Conservation (phyloP, 192 early-diverging fungal genomes). For the Umbelopsis sp. region DNA sequence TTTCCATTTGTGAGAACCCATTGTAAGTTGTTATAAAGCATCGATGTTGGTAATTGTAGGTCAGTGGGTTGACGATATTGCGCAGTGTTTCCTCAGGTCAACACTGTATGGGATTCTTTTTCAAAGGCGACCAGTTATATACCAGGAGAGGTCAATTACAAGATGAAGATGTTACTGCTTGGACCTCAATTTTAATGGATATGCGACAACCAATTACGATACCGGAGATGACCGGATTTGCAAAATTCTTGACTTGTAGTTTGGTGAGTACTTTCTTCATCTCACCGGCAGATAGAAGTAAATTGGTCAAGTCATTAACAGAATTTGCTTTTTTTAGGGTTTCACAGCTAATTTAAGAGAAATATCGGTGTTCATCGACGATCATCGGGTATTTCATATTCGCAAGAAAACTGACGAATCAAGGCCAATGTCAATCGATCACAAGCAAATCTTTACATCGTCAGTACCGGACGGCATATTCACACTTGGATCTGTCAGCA, state of each 20-base stretch:
- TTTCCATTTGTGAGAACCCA: constrained; percentile 88
- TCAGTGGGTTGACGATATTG: neutral
- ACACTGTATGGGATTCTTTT: constrained; percentile 88
- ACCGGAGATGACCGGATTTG: constrained; percentile 66
- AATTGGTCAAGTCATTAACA: neutral
- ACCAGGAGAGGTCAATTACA: constrained; percentile 66
- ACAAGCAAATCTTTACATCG: constrained; percentile 44
- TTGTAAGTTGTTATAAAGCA: constrained; percentile 62
- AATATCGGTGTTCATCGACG: constrained; percentile 67
- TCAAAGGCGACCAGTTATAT: constrained; percentile 85
- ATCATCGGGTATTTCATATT: constrained; percentile 55
- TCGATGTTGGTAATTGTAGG: neutral
- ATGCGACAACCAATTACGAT: constrained; percentile 76
- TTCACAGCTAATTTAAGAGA: constrained; percentile 76
- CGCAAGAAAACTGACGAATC: constrained; percentile 68
- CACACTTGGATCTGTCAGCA: constrained; percentile 59
- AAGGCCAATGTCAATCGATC: constrained; percentile 57
- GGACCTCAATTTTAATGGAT: constrained; percentile 79
- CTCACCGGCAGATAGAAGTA: neutral
- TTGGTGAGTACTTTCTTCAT: constrained; percentile 27
- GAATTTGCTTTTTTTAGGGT: constrained; percentile 41
- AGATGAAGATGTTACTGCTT: constrained; percentile 43
- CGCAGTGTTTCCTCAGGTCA: constrained; percentile 66
- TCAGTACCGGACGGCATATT: constrained; percentile 74
- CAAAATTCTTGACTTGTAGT: constrained; percentile 66